Conservation (phyloP, 2,329 filamentous ascomycete species). For the Gliomastix tumulicola region DNA sequence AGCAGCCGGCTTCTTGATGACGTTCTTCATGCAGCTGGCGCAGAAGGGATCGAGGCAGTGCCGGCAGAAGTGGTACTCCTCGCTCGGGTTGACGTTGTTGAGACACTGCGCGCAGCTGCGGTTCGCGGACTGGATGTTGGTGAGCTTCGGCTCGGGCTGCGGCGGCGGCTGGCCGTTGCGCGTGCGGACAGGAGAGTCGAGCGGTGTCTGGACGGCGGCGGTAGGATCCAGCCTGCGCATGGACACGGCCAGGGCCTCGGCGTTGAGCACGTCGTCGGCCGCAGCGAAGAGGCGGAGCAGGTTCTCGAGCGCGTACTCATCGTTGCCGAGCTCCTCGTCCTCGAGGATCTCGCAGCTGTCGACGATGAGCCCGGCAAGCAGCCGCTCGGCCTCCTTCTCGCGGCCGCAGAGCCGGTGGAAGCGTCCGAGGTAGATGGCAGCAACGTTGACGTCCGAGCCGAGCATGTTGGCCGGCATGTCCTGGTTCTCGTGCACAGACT, state of each 20-base stretch:
- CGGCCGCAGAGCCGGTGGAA: slow-evolving; percentile 24
- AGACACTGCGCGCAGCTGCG: slow-evolving; percentile 31
- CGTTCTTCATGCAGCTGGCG: slow-evolving; percentile 18
- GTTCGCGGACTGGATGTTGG: slow-evolving; percentile 22
- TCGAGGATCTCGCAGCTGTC: slow-evolving; percentile 29
- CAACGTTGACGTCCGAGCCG: slow-evolving; percentile 32
- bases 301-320: slow-evolving; percentile 32
- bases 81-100: slow-evolving; percentile 18
- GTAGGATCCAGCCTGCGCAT: slow-evolving; percentile 26
- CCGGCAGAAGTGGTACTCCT: slow-evolving; percentile 25
- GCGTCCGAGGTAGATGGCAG: slow-evolving; percentile 29
- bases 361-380: slow-evolving; percentile 23
- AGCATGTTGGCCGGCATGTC: slow-evolving; percentile 31
- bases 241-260: slow-evolving; percentile 27
- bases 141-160: slow-evolving; percentile 27
- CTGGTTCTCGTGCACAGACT: slow-evolving; percentile 26
- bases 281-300: slow-evolving; percentile 30
- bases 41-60: slow-evolving; percentile 32
- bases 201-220: slow-evolving; percentile 15
- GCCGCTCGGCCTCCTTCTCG: slow-evolving; percentile 13
- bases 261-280: slow-evolving; percentile 23
- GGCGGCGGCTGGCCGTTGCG: too few relatives aligned
- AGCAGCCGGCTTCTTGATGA: slow-evolving; percentile 20
- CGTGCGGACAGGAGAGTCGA: slow-evolving; percentile 17
- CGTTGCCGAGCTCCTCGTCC: slow-evolving; percentile 32